Percentiles rank a stretch among this genome's conserved stretches.
phyloP scores from a whole-genome alignment of 1,284 basidiomycete genomes.

The Trametes hirsuta region DNA sequence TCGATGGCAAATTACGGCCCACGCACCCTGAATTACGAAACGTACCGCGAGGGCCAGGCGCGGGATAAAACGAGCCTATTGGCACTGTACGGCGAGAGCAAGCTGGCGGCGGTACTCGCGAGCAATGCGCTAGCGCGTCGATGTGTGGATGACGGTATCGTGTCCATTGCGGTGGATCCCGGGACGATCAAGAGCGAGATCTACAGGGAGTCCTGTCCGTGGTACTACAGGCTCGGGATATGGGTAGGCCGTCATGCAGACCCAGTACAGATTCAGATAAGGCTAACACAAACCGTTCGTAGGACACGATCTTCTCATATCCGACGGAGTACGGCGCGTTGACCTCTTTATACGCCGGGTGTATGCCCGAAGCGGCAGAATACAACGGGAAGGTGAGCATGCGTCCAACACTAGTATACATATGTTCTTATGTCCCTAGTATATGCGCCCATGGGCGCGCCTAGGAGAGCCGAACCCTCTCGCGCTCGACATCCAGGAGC shows the following conservation, averaged over 20 bases:
- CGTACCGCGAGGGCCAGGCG: slow-evolving; percentile 6
- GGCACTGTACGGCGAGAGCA: slow-evolving; percentile 17
- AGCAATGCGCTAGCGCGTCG: slow-evolving; percentile 7
- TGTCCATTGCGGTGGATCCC: slow-evolving; percentile 20
- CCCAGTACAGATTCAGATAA: background rate
- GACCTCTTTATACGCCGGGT: slow-evolving; percentile 33
- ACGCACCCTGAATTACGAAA: slow-evolving; percentile 6
- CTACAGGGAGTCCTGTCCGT: slow-evolving; percentile 1
- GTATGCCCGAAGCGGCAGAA: slow-evolving; percentile 24
- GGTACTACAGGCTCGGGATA: background rate
- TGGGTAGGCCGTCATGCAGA: background rate
- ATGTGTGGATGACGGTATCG: slow-evolving; percentile 4
- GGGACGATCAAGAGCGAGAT: slow-evolving; percentile 21
- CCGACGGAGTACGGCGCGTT: slow-evolving; percentile 20
- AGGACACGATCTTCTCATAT: slow-evolving; percentile 2
- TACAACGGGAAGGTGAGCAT: slow-evolving; percentile 31
- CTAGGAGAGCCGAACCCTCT: slow-evolving; percentile 25
- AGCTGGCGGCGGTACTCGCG: slow-evolving; percentile 13
- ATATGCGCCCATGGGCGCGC: slow-evolving; percentile 43
- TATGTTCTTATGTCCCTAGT: slow-evolving; percentile 24
- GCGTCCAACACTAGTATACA: no score
- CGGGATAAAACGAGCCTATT: background rate
- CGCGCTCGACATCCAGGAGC: slow-evolving; percentile 34
- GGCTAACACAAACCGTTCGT: no score
- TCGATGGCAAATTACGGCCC: slow-evolving; percentile 7